Evolutionary conservation across 148 eudicot genomes (phyloP).

Genomic region (Nyssa sinensis): DNA sequence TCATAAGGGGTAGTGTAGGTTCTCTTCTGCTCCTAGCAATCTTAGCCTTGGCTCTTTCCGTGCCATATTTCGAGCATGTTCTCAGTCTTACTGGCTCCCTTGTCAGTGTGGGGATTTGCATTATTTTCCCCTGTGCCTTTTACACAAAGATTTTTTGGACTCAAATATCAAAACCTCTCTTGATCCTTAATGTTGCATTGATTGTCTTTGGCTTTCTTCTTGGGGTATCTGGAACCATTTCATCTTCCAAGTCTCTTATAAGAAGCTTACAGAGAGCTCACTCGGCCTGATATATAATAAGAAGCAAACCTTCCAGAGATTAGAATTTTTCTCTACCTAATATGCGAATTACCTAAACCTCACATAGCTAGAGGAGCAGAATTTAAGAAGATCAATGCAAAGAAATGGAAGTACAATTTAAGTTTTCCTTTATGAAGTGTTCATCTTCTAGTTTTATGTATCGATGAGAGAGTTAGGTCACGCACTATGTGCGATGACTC

Average conservation of each 20-base stretch:
- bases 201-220: constrained; percentile 38
- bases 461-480: too few relatives aligned
- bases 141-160: constrained; percentile 54
- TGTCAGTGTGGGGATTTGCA: constrained; percentile 54
- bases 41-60: constrained; percentile 54
- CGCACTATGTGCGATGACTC: too few relatives aligned
- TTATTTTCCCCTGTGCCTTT: constrained; percentile 62
- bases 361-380: too few relatives aligned
- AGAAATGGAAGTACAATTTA: too few relatives aligned
- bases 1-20: constrained; percentile 51
- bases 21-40: constrained; percentile 54
- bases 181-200: constrained; percentile 38
- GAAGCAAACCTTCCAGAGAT: not conserved
- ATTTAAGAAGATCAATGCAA: too few relatives aligned
- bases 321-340: not conserved
- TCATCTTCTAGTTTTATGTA: too few relatives aligned
- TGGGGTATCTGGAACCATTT: constrained; percentile 51
- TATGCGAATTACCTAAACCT: not conserved
- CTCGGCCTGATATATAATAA: not conserved
- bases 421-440: too few relatives aligned
- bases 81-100: constrained; percentile 79
- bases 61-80: constrained; percentile 73
- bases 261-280: constrained; percentile 28
- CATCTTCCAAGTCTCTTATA: constrained; percentile 42
- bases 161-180: constrained; percentile 31